These are phyloP conservation scores for bread wheat (Triticum aestivum) DNA, from an alignment of 176 grass and related monocot species.

Conservation along the genomic window DNA sequence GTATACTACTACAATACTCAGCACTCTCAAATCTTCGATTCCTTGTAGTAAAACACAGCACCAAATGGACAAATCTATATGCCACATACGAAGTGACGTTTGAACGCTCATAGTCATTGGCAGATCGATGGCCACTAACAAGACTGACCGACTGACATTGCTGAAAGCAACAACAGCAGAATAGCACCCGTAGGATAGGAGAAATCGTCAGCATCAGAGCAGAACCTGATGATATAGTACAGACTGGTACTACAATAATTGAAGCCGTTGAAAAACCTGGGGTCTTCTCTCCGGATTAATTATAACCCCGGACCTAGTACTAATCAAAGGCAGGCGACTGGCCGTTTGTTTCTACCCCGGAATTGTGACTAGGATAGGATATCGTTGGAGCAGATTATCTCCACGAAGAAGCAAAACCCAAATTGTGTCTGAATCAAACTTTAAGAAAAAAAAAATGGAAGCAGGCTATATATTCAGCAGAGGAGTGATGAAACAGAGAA, in stretches of 20 bases:
- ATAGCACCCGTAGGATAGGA: neutral
- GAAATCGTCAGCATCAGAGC: conserved; percentile 6
- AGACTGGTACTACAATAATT: neutral
- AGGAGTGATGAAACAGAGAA: neutral
- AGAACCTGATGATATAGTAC: neutral
- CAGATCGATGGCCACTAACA: neutral
- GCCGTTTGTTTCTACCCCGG: neutral
- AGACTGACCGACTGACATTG: neutral
- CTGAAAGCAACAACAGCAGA: neutral
- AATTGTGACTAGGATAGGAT: neutral
- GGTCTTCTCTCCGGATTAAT: conserved; percentile 8
- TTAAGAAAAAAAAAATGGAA: neutral
- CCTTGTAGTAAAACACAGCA: neutral
- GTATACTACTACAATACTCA: neutral
- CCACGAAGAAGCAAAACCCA: too few species aligned
- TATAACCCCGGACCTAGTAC: neutral
- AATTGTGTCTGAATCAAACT: neutral
- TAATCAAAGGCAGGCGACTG: neutral
- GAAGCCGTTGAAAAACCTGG: conserved; percentile 6
- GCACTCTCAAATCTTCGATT: neutral
- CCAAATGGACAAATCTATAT: neutral
- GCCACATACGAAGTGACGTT: neutral
- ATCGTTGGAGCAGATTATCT: neutral
- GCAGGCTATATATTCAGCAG: neutral
- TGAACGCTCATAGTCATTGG: neutral